Conservation (phyloP, 106 monocot species). For the Hemerocallis citrina region DNA sequence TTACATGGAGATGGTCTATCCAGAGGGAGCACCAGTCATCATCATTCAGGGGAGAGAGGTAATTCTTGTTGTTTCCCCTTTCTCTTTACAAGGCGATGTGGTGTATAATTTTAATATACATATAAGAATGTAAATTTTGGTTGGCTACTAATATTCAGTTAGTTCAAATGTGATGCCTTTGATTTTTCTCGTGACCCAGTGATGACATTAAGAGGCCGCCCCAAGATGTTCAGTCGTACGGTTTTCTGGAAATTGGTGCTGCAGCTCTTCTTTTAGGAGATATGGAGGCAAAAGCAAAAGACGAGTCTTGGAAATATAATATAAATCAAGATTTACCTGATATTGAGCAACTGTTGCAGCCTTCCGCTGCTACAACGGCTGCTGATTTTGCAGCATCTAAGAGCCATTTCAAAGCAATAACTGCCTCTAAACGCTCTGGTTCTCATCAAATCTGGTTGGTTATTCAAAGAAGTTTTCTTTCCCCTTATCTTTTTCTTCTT, state of each 20-base stretch:
- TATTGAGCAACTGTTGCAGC: constrained; percentile 60
- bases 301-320: constrained; percentile 34
- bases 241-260: constrained; percentile 83
- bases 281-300: constrained; percentile 46
- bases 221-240: constrained; percentile 32
- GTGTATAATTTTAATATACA: neutral
- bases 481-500: neutral
- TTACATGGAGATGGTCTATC: constrained; percentile 63
- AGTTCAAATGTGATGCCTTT: neutral
- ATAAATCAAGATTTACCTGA: constrained; percentile 42
- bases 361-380: constrained; percentile 46
- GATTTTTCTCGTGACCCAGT: constrained; percentile 20
- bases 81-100: constrained; percentile 2
- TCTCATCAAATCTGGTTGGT: constrained; percentile 83
- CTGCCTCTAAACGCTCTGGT: constrained; percentile 74
- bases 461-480: too few relatives aligned
- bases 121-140: neutral
- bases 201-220: constrained; percentile 24
- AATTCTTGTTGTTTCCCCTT: neutral
- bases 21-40: constrained; percentile 37
- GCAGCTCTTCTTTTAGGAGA: constrained; percentile 82
- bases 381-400: constrained; percentile 47
- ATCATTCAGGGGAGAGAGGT: constrained; percentile 41
- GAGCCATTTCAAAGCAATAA: constrained; percentile 85
- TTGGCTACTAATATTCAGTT: neutral